A percentile compares a stretch with the other conserved stretches of the same genome.
Conservation (phyloP, 2,329 filamentous ascomycete genomes). For the Colletotrichum lindemuthianum region DNA sequence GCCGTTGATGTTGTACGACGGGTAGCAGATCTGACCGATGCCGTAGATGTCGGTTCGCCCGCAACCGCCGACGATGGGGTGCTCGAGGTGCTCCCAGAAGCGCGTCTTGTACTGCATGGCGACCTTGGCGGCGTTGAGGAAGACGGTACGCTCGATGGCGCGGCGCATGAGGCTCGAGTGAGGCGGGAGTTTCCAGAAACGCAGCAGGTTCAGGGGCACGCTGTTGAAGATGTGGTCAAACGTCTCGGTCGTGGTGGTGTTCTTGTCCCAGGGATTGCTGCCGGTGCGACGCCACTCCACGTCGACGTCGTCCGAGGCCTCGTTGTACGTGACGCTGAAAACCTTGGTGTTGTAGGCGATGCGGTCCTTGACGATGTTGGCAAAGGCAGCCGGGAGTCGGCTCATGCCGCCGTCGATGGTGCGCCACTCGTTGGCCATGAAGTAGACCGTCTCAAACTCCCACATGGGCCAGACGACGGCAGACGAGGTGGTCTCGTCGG, state of each 20-base stretch:
- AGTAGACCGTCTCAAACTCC: constrained; percentile 44
- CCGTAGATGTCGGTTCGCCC: constrained; percentile 56
- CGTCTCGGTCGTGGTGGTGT: constrained; percentile 41
- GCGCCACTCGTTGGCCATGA: constrained; percentile 40
- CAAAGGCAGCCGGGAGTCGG: constrained; percentile 47
- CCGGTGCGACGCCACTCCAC: constrained; percentile 39
- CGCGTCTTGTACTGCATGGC: constrained; percentile 67
- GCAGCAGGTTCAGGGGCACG: constrained; percentile 48
- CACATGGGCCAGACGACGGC: constrained; percentile 42
- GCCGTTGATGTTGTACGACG: constrained; percentile 61
- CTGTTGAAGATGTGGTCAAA: constrained; percentile 52
- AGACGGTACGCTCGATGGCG: constrained; percentile 41
- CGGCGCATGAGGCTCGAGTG: constrained; percentile 45
- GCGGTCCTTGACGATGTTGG: constrained; percentile 43
- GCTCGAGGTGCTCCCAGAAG: constrained; percentile 43
- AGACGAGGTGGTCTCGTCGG: constrained; percentile 46
- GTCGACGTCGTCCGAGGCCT: constrained; percentile 36
- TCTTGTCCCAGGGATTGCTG: constrained; percentile 37
- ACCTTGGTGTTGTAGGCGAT: constrained; percentile 40
- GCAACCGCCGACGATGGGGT: constrained; percentile 56
- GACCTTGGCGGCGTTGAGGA: constrained; percentile 48
- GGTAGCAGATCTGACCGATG: constrained; percentile 64
- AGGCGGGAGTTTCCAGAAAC: constrained; percentile 48
- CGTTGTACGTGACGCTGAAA: constrained; percentile 39
- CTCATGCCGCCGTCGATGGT: constrained; percentile 48